phyloP scores from a whole-genome alignment of 2,329 filamentous ascomycete species.

The Peltaster fructicola region DNA sequence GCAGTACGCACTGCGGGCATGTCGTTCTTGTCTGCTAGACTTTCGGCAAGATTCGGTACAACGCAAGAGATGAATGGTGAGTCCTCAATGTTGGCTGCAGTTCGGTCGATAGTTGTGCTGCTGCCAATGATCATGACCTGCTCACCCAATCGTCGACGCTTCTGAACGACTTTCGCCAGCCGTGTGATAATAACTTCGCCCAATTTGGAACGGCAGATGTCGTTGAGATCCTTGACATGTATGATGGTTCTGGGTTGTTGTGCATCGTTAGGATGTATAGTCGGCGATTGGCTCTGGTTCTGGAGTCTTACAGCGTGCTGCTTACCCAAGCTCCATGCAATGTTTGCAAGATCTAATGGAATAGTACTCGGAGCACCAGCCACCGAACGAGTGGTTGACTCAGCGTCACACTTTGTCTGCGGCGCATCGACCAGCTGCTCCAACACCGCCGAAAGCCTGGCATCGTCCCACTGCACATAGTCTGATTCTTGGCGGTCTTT shows the following conservation, averaged over 20 bases:
- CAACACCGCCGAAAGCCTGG: slow-evolving; percentile 14
- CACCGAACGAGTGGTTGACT: background rate
- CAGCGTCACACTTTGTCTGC: slow-evolving; percentile 6
- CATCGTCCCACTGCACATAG: slow-evolving; percentile 12
- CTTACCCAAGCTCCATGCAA: background rate
- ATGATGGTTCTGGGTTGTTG: slow-evolving; percentile 38
- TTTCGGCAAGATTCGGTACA: slow-evolving; percentile 33
- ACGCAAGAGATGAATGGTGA: slow-evolving; percentile 35
- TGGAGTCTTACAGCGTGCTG: background rate
- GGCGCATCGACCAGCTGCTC: slow-evolving; percentile 17
- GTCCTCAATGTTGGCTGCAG: slow-evolving; percentile 29
- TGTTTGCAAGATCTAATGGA: too few relatives aligned
- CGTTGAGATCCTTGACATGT: slow-evolving; percentile 59
- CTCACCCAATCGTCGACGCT: slow-evolving; percentile 51
- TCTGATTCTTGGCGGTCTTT: slow-evolving; percentile 4
- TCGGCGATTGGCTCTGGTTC: background rate
- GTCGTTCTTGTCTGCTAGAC: too few relatives aligned
- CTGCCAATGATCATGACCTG: slow-evolving; percentile 68
- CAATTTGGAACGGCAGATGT: slow-evolving; percentile 51
- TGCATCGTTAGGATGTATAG: too few relatives aligned
- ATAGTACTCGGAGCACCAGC: background rate
- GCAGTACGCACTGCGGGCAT: slow-evolving; percentile 7
- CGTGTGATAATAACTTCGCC: slow-evolving; percentile 52
- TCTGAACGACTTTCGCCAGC: slow-evolving; percentile 54
- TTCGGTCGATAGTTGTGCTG: slow-evolving; percentile 27